Percentiles rank a stretch among this genome's conserved stretches.
phyloP scores from a whole-genome alignment of 148 eudicot genomes.

The Heliamphora exappendiculata region DNA sequence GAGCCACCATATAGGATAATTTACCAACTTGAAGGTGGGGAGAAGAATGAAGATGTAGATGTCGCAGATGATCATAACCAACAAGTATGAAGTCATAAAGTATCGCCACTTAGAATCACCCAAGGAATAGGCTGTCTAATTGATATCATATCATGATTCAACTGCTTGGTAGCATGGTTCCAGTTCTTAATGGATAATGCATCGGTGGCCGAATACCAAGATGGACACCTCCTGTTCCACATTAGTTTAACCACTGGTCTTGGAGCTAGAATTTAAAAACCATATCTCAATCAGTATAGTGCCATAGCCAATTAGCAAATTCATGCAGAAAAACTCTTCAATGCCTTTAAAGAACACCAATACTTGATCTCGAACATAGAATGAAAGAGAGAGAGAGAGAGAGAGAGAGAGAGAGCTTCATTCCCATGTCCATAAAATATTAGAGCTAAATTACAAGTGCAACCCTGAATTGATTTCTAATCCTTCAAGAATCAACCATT shows the following conservation, averaged over 20 bases:
- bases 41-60: not conserved
- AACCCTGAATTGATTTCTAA: not conserved
- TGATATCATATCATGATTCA: not conserved
- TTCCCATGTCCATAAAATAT: not conserved
- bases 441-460: not conserved
- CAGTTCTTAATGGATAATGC: not conserved
- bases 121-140: not conserved
- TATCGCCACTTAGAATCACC: not conserved
- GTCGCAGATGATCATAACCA: not conserved
- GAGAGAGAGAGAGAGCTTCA: not conserved
- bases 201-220: not conserved
- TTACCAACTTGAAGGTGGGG: constrained; percentile 3
- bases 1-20: constrained; percentile 4
- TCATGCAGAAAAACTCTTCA: not conserved
- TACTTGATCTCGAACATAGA: not conserved
- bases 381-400: not conserved
- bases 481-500: not conserved
- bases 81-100: not conserved
- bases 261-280: not conserved
- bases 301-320: not conserved
- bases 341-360: not conserved
- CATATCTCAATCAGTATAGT: not conserved
- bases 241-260: not conserved
- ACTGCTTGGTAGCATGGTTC: not conserved
- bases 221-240: not conserved